Evolutionary conservation across 495 filamentous ascomycete genomes (phyloP), one percentile per base, ranked within the genome.

Genomic region (Penicillium lagena): DNA sequence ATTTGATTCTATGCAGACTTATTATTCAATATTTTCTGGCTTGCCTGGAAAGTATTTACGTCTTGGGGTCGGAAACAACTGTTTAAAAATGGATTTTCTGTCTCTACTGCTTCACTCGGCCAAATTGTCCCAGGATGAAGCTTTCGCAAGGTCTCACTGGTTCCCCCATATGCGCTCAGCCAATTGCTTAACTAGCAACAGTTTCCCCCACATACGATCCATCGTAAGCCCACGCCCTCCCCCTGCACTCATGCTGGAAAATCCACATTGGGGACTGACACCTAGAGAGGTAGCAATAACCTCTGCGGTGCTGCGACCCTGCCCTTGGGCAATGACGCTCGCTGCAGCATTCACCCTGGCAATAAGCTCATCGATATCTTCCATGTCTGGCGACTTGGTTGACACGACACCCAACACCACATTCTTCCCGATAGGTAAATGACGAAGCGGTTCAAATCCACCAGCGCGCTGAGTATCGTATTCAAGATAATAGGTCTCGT

Each of bases 201-300:
- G 51, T 56, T 75, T 75, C 51, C 68, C 62, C 68, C 58, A 58
- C 69, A 82, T 80, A 56, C 77, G 63, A 37, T 80, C 78, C 54
- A 75, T 71, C 5, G 63, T 71, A 42, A 83, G 58, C 29, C 76
- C 60, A 51, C 78, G 76, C 14, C 78, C 80, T 55, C 76, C 76
- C 31, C 48, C 51, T 17, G 22, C 12, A 29, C 66, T 68, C 39
- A 78, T 79, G 17, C 73, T 79, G 47, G 78, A 77, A 60, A 82
- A 82, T 8, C 80, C 80, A 57, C 80, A 84, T 58, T 84, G 80
- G 42, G 81, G 80, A 53, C 74, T 79, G 35, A 82, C 67, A 47
- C 78, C 80, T 33, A 82, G 58, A 50, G 73, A 68, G n/a, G 41
- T 35, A 40, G 79, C 68, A 30, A 83, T 56, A 1, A 67, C 67